Conservation (phyloP, 2,329 filamentous ascomycete genomes). For the Colletotrichum caudatum region DNA sequence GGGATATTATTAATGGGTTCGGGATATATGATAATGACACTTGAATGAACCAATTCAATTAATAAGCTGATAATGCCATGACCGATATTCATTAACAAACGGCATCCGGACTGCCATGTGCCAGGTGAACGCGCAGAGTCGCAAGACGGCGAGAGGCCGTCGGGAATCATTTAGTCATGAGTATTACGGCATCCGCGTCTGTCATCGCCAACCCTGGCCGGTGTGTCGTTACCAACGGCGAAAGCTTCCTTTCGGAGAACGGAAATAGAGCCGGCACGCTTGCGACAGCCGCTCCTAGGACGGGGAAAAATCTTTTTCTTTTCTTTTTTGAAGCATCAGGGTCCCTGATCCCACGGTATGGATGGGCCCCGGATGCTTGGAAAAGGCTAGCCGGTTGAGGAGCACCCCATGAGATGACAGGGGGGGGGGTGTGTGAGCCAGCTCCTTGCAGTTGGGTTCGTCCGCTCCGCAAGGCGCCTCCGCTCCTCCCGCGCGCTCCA, state of each 20-base stretch:
- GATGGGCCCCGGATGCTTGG: slow-evolving; percentile 27
- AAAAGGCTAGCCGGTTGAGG: slow-evolving; percentile 31
- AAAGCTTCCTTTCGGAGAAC: neutral
- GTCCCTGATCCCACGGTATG: slow-evolving; percentile 33
- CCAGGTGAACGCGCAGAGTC: neutral
- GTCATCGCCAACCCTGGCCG: neutral
- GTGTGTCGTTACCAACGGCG: neutral
- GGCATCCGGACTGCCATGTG: neutral
- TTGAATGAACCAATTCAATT: neutral
- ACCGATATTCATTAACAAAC: neutral
- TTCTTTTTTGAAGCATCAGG: slow-evolving; percentile 25
- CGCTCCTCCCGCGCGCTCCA: slow-evolving; percentile 26
- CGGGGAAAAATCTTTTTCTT: neutral
- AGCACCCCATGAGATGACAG: slow-evolving; percentile 26
- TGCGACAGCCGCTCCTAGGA: neutral
- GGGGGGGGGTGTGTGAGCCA: slow-evolving; percentile 14
- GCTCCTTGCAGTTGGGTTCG: slow-evolving; percentile 31
- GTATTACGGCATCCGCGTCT: neutral
- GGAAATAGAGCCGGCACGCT: neutral
- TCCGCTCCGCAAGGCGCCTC: slow-evolving; percentile 26
- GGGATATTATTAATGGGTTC: neutral
- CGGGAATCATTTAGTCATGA: neutral
- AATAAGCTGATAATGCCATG: neutral
- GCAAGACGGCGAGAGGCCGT: neutral
- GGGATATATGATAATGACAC: neutral